These are phyloP conservation scores for Pinus tabuliformis DNA, from an alignment of 75 land plant species.

Conservation along the genomic window DNA sequence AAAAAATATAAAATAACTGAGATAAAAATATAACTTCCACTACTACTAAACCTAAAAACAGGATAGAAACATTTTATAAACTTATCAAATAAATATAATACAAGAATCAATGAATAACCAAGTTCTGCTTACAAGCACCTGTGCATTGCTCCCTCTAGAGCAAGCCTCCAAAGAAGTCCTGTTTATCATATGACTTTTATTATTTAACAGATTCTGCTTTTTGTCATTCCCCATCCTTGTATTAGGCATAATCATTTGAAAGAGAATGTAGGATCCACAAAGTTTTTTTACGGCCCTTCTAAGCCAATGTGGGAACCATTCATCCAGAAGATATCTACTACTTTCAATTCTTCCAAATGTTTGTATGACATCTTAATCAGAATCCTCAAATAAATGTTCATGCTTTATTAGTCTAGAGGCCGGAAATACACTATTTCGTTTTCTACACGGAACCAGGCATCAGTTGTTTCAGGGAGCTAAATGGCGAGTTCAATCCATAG, in stretches of 20 bases:
- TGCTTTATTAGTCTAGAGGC: not conserved
- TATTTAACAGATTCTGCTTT: not conserved
- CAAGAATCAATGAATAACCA: too few species aligned
- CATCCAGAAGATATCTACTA: not conserved
- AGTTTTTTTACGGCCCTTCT: not conserved
- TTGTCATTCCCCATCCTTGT: not conserved
- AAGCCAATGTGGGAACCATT: not conserved
- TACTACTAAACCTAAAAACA: too few species aligned
- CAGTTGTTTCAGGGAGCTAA: conserved; percentile 37
- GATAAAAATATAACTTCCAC: too few species aligned
- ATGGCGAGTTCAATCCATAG: conserved; percentile 42
- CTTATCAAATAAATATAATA: too few species aligned
- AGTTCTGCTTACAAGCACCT: too few species aligned
- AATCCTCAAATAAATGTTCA: not conserved
- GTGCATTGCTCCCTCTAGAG: too few species aligned
- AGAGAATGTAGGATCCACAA: not conserved
- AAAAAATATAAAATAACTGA: too few species aligned
- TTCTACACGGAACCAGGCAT: conserved; percentile 13
- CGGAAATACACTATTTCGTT: not conserved
- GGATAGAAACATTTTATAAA: too few species aligned
- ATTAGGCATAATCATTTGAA: not conserved
- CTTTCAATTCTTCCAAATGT: conserved; percentile 3
- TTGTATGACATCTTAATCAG: not conserved
- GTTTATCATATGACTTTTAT: not conserved
- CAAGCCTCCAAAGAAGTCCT: too few species aligned